Percentiles rank a stretch among this genome's conserved stretches.
phyloP scores from a whole-genome alignment of 2,329 filamentous ascomycete genomes.

The Fusarium proliferatum region DNA sequence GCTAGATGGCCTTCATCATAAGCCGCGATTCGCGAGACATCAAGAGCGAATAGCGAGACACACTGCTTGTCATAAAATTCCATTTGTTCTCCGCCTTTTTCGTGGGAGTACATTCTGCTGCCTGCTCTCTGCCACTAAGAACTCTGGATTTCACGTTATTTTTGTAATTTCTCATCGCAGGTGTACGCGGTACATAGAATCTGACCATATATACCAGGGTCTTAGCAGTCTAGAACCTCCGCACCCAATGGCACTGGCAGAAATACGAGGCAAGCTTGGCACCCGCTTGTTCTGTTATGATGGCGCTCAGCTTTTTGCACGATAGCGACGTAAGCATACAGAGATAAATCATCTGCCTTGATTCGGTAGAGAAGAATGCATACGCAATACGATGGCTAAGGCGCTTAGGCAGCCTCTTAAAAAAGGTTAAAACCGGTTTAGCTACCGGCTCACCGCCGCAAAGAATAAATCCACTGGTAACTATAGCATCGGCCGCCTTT shows the following conservation, averaged over 20 bases:
- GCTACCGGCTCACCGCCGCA: not conserved
- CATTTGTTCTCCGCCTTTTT: not conserved
- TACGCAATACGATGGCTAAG: not conserved
- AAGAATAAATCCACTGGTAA: not conserved
- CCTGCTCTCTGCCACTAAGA: not conserved
- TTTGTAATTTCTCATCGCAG: too few relatives aligned
- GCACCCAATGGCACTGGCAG: not conserved
- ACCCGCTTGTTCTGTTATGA: not conserved
- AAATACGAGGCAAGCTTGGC: not conserved
- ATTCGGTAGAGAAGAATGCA: not conserved
- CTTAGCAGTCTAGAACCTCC: not conserved
- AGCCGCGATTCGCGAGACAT: not conserved
- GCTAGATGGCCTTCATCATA: not conserved
- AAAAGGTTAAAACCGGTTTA: not conserved
- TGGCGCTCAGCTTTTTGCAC: not conserved
- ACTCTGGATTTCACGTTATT: not conserved
- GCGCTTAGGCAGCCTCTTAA: not conserved
- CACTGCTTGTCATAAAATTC: not conserved
- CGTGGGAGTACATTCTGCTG: fast-evolving
- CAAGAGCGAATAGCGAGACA: slow-evolving; percentile 6
- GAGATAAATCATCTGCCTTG: not conserved
- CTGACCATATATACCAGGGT: not conserved
- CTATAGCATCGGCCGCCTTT: not conserved
- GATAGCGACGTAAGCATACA: not conserved
- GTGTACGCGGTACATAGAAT: not conserved